Evolutionary conservation across 2,329 filamentous ascomycete species (phyloP), one percentile per base, ranked within the genome.

Genomic region (Zalaria obscura): DNA sequence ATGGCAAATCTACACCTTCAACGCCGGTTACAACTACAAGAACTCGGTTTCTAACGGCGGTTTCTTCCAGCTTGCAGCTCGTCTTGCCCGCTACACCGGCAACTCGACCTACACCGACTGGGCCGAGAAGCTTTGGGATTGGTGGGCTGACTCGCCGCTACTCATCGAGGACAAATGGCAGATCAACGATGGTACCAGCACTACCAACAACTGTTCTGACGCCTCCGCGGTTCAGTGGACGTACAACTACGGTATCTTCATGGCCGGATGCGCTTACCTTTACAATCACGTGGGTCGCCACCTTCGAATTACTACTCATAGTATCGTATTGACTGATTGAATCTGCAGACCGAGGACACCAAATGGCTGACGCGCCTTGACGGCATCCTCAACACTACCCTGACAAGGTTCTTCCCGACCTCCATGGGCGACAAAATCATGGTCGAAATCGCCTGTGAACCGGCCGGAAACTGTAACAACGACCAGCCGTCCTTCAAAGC

Each of bases 61-160:
- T 28, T 67, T 76, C 44, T 75, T 76, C 56, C 70, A 75, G 48
- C 63, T 77, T 7, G 66, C 68, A 25, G 70, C 84, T 5, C 77
- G 85, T 10, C 69, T 93, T 5, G 81, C 82, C 0, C 70, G 79
- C 8, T 91, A 84, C 62, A 93, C 86, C 0, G 75, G 76, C 38
- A 91, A 93, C 60, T 55, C 72, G 41, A 91, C 83, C 0, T 93
- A 93, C 55, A 69, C 74, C 5, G 72, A 83, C 8, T 87, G 81
- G 82, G 85, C 84, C 0, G 69, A 75, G 45, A 78, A 68, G 51
- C 66, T 80, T 5, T 83, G 79, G 75, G 70, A 75, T 47, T 78
- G 65, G 63, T 62, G 66, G 10, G 51, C 53, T 5, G 56, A 54
- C 25, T 62, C 73, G 5, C 70, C 70, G 3, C 60, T 76, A 37